Evolutionary conservation across 2,329 filamentous ascomycete genomes (phyloP).

Genomic region (Colletotrichum echinochloae): DNA sequence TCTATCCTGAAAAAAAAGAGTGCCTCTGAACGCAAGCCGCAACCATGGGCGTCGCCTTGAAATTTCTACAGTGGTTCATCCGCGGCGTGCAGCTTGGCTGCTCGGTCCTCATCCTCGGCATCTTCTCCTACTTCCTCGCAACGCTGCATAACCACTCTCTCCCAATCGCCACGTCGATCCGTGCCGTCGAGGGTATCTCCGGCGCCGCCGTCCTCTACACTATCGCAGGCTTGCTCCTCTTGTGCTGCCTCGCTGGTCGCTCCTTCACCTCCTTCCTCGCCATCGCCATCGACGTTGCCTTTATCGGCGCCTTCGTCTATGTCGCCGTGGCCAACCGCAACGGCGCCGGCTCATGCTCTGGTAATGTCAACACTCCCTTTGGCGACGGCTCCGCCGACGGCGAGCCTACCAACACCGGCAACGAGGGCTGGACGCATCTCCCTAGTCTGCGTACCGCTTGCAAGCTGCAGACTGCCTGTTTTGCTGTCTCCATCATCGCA

Average conservation of each 20-base stretch:
- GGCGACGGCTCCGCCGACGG: slow-evolving; percentile 70
- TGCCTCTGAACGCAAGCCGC: not conserved
- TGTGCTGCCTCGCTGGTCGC: slow-evolving; percentile 83
- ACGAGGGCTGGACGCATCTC: slow-evolving; percentile 61
- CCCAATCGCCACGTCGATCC: slow-evolving; percentile 72
- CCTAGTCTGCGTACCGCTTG: slow-evolving; percentile 70
- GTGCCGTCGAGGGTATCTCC: slow-evolving; percentile 82
- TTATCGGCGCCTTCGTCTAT: slow-evolving; percentile 83
- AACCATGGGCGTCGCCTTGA: slow-evolving; percentile 62
- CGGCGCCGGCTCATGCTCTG: slow-evolving; percentile 74
- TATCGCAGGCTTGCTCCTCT: slow-evolving; percentile 76
- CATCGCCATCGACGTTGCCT: slow-evolving; percentile 81
- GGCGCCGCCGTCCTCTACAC: slow-evolving; percentile 82
- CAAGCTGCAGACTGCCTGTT: slow-evolving; percentile 78
- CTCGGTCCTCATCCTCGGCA: slow-evolving; percentile 78
- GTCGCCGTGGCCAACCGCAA: slow-evolving; percentile 80
- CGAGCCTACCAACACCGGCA: slow-evolving; percentile 60
- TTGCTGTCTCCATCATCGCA: slow-evolving; percentile 83
- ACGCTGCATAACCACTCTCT: slow-evolving; percentile 74
- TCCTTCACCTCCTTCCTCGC: slow-evolving; percentile 78
- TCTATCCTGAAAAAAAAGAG: not conserved
- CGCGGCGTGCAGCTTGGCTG: slow-evolving; percentile 81
- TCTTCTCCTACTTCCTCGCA: slow-evolving; percentile 88
- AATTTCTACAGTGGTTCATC: slow-evolving; percentile 75
- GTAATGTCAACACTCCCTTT: slow-evolving; percentile 73